Percentiles rank a stretch among this genome's conserved stretches.
phyloP scores from a whole-genome alignment of 2,329 filamentous ascomycete species.

The Colletotrichum sp. region DNA sequence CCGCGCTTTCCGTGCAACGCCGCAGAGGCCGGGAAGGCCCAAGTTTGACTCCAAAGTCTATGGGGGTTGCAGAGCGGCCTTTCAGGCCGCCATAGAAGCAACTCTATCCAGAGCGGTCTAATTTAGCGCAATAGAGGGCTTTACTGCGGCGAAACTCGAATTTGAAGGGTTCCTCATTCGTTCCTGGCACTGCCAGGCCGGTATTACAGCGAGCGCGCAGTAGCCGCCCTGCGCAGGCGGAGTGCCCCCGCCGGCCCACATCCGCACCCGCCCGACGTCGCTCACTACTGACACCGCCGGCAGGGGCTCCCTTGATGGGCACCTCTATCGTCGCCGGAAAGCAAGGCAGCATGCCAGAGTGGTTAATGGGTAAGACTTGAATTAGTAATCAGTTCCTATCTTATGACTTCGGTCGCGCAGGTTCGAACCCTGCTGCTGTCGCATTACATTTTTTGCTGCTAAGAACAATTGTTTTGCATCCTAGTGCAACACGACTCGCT shows the following conservation, averaged over 20 bases:
- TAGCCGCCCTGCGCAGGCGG: neutral
- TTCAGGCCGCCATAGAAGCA: neutral
- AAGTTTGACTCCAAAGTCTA: neutral
- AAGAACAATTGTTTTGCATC: neutral
- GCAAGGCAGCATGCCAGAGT: slow-evolving; percentile 20
- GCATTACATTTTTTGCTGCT: neutral
- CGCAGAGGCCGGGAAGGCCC: neutral
- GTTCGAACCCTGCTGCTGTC: slow-evolving; percentile 24
- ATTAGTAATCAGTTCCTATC: neutral
- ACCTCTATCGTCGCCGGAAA: fast-evolving
- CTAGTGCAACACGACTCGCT: neutral
- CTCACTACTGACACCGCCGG: neutral
- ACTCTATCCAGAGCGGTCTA: neutral
- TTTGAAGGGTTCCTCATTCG: neutral
- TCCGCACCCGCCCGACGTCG: neutral
- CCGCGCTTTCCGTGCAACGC: neutral
- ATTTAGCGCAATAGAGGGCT: neutral
- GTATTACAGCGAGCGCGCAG: neutral
- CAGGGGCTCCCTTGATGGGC: neutral
- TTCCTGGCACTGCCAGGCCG: neutral
- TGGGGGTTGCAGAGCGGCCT: neutral
- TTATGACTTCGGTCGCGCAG: slow-evolving; percentile 19
- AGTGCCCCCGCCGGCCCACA: neutral
- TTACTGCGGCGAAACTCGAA: neutral
- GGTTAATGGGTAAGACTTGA: slow-evolving; percentile 22